Percentiles rank a stretch among this genome's conserved stretches.
Conservation (phyloP, 1,284 basidiomycete species). For the Vanrija sp. region DNA sequence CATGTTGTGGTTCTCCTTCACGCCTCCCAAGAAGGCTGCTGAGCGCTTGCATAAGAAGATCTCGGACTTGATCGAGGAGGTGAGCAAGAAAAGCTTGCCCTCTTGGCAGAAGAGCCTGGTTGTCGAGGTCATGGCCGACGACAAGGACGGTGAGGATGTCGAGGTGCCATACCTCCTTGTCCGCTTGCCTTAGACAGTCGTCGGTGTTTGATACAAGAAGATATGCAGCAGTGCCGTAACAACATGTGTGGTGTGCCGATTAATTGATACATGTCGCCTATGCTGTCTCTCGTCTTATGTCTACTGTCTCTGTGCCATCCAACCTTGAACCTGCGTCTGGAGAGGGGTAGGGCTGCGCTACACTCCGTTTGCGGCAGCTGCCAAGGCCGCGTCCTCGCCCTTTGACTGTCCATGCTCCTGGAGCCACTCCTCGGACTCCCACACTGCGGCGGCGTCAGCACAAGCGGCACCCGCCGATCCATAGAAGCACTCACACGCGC, state of each 20-base stretch:
- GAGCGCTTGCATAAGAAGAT: conserved; percentile 86
- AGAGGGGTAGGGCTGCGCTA: not conserved
- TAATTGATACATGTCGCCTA: no score
- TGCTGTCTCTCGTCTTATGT: no score
- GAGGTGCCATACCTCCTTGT: conserved; percentile 39
- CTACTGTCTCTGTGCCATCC: not conserved
- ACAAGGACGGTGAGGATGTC: conserved; percentile 72
- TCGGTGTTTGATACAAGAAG: conserved; percentile 1
- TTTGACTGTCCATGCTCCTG: conserved; percentile 35
- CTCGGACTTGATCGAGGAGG: conserved; percentile 83
- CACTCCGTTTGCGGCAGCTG: conserved; percentile 15
- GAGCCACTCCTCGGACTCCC: conserved; percentile 48
- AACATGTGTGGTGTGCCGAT: not conserved
- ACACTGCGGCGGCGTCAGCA: conserved; percentile 30
- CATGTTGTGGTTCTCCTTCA: conserved; percentile 95
- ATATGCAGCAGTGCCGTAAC: conserved; percentile 6
- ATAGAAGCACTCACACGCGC: conserved; percentile 32
- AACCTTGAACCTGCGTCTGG: not conserved
- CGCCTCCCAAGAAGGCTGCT: conserved; percentile 85
- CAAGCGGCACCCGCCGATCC: not conserved
- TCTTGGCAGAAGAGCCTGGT: conserved; percentile 75
- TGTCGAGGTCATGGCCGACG: conserved; percentile 90
- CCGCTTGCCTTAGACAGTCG: conserved; percentile 2
- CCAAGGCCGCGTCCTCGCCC: conserved; percentile 11
- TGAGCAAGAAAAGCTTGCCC: conserved; percentile 87